Evolutionary conservation across 768 basidiomycete species (phyloP).

Genomic region (Tylopilus sp.): DNA sequence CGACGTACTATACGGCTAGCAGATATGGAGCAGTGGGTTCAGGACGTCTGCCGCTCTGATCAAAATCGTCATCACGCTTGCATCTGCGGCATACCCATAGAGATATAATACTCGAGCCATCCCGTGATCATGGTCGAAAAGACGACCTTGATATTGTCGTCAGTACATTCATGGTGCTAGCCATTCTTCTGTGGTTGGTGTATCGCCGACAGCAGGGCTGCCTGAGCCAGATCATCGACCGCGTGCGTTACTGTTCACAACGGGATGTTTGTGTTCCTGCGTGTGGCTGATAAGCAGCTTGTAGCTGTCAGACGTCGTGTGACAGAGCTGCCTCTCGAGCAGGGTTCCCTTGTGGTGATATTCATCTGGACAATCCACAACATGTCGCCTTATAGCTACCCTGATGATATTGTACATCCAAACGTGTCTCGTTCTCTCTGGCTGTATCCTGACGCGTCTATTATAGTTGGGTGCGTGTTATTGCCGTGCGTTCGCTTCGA

Average conservation of each 20-base stretch:
- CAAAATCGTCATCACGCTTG: constrained; percentile 8
- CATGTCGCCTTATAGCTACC: constrained; percentile 1
- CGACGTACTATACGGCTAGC: constrained; percentile 14
- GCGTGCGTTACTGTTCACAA: constrained; percentile 24
- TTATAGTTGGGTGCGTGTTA: constrained; percentile 18
- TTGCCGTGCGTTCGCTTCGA: constrained; percentile 13
- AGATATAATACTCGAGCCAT: constrained; percentile 17
- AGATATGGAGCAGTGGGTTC: neutral
- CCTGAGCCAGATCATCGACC: neutral
- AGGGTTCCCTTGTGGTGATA: constrained; percentile 12
- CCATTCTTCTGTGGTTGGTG: constrained; percentile 18
- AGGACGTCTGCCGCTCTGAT: constrained; percentile 4
- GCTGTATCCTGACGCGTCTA: neutral
- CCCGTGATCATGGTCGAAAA: neutral
- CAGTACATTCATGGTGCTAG: constrained; percentile 11
- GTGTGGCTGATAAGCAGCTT: constrained; percentile 15
- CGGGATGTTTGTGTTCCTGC: constrained; percentile 14
- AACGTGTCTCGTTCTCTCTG: neutral
- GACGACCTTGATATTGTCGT: constrained; percentile 2
- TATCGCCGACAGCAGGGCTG: constrained; percentile 11
- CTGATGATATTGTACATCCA: constrained; percentile 16
- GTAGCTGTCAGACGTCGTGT: neutral
- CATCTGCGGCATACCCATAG: constrained; percentile 1
- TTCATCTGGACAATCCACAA: constrained; percentile 1
- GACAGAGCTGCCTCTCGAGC: neutral